Conservation (phyloP, 352 stramenopile species). For the Phytopythium litorale region DNA sequence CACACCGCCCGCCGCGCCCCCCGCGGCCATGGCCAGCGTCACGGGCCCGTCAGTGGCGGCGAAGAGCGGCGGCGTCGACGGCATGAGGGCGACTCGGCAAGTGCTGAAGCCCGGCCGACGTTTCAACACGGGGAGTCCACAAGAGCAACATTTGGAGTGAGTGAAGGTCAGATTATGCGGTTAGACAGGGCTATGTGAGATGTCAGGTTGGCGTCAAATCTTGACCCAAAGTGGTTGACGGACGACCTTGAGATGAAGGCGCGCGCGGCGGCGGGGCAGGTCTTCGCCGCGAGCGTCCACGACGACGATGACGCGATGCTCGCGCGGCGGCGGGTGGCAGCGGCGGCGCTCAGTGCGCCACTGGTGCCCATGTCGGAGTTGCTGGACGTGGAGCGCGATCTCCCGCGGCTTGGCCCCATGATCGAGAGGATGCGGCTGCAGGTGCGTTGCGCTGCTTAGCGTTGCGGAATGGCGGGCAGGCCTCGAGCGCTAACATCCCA, state of each 20-base stretch:
- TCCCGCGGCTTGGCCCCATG: background rate
- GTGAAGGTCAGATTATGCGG: conserved; percentile 3
- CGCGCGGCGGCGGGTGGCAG: conserved; percentile 22
- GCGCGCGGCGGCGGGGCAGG: conserved; percentile 33
- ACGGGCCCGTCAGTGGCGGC: conserved; percentile 10
- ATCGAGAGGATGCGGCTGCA: background rate
- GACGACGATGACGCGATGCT: conserved; percentile 15
- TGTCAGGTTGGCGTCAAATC: background rate
- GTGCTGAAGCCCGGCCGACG: background rate
- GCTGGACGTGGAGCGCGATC: background rate
- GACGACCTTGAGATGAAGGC: background rate
- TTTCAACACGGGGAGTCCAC: background rate
- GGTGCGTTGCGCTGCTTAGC: background rate
- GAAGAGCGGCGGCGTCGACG: conserved; percentile 20
- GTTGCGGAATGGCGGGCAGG: background rate
- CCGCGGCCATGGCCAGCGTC: background rate
- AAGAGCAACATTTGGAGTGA: conserved; percentile 4
- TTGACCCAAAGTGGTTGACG: background rate
- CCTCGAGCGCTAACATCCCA: background rate
- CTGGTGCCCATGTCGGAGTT: conserved; percentile 28
- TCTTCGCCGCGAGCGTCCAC: conserved; percentile 56
- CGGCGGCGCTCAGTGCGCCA: conserved; percentile 32
- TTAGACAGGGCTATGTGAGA: background rate
- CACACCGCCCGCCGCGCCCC: background rate
- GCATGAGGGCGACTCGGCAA: conserved; percentile 14